Evolutionary conservation across 2,329 filamentous ascomycete species (phyloP).

Genomic region (Calonectria hawksworthii): DNA sequence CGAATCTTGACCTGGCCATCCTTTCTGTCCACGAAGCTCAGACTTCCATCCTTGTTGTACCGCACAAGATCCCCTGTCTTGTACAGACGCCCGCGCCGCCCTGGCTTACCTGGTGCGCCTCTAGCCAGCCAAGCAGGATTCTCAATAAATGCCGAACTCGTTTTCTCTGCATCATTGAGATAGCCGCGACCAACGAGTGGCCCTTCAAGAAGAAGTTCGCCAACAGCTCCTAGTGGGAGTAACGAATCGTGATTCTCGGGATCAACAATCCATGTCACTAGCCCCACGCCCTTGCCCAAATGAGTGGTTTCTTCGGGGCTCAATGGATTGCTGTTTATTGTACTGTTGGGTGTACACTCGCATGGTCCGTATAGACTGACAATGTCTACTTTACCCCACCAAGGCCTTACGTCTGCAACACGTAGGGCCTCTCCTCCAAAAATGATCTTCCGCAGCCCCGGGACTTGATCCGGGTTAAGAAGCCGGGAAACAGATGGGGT

Average conservation of each 20-base stretch:
- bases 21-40: constrained; percentile 30
- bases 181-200: constrained; percentile 6
- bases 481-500: background rate
- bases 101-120: background rate
- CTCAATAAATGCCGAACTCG: background rate
- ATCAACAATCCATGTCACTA: constrained; percentile 22
- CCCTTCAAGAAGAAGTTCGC: constrained; percentile 23
- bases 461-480: background rate
- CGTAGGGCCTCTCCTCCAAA: background rate
- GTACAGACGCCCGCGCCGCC: constrained; percentile 49
- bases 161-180: background rate
- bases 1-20: constrained; percentile 50
- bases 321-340: constrained; percentile 14
- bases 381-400: constrained; percentile 24
- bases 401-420: constrained; percentile 1
- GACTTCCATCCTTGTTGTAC: constrained; percentile 55
- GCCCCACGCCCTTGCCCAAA: constrained; percentile 12
- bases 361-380: constrained; percentile 36
- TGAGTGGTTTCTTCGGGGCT: background rate
- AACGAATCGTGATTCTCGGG: constrained; percentile 7
- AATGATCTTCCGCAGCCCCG: background rate
- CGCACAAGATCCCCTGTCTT: constrained; percentile 62
- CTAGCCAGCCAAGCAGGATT: background rate
- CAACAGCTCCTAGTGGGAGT: constrained; percentile 1
- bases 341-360: too few relatives aligned